Conservation (phyloP, 2,329 filamentous ascomycete species). For the Aspergillus ochraceoroseus region DNA sequence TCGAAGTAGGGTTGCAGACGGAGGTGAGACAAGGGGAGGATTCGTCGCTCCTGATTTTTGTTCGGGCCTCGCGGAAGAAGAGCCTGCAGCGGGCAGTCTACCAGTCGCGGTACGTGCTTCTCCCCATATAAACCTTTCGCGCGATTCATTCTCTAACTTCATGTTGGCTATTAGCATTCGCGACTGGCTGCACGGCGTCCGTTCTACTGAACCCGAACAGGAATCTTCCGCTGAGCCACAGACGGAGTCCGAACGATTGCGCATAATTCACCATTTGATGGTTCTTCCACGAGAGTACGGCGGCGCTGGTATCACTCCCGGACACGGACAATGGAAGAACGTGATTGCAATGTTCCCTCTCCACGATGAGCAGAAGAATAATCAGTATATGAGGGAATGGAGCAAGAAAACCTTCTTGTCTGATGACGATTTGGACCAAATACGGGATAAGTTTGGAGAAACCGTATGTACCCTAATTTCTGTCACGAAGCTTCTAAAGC, state of each 20-base stretch:
- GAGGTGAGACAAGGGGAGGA: constrained; percentile 79
- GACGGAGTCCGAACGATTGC: constrained; percentile 81
- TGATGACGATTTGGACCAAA: constrained; percentile 66
- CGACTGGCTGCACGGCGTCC: constrained; percentile 92
- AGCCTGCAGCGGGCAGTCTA: constrained; percentile 78
- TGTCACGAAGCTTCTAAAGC: neutral
- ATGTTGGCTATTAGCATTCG: constrained; percentile 57
- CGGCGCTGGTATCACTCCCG: constrained; percentile 71
- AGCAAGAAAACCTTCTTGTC: constrained; percentile 49
- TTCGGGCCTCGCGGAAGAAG: constrained; percentile 66
- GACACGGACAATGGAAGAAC: constrained; percentile 65
- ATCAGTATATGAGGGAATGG: constrained; percentile 70
- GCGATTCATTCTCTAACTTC: neutral
- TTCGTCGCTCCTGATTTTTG: constrained; percentile 74
- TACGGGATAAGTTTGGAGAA: constrained; percentile 73
- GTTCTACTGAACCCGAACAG: constrained; percentile 69
- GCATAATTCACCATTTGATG: constrained; percentile 81
- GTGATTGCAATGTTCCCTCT: constrained; percentile 73
- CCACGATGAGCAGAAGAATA: constrained; percentile 73
- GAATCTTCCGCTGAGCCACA: constrained; percentile 70
- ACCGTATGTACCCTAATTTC: constrained; percentile 25
- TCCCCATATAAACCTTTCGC: neutral
- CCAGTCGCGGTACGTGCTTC: constrained; percentile 58
- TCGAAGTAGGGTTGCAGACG: constrained; percentile 72
- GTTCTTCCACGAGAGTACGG: constrained; percentile 68